A percentile compares a stretch with the other conserved stretches of the same genome.
These are phyloP conservation scores for Bretschneidera sinensis DNA, from an alignment of 345 rosid genomes.

Conservation along the genomic window DNA sequence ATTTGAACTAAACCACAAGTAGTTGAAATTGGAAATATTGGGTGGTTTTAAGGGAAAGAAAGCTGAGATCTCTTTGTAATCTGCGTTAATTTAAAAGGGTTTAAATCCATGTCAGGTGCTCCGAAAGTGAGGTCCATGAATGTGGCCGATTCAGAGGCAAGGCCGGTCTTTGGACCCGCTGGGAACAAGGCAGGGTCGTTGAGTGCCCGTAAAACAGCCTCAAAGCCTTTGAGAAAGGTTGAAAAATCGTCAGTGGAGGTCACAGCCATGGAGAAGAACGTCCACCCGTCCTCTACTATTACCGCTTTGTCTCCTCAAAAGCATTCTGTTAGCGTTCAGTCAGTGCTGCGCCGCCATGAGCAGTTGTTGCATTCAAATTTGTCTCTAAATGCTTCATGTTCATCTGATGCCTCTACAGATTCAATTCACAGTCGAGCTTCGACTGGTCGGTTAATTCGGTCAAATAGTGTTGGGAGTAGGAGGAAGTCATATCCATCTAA, in stretches of 20 bases:
- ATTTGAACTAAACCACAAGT: slow-evolving; percentile 18
- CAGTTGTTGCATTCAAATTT: slow-evolving; percentile 56
- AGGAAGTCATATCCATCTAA: slow-evolving; percentile 51
- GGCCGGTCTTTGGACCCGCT: slow-evolving; percentile 65
- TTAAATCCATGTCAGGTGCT: slow-evolving; percentile 54
- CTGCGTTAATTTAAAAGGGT: slow-evolving; percentile 9
- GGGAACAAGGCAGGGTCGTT: too few species aligned
- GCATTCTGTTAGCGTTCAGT: slow-evolving; percentile 42
- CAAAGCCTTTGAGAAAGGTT: slow-evolving; percentile 57
- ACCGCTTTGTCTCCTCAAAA: slow-evolving; percentile 44
- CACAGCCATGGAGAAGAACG: slow-evolving; percentile 33
- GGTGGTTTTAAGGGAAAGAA: slow-evolving; percentile 11
- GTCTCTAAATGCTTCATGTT: slow-evolving; percentile 79
- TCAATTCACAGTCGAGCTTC: slow-evolving; percentile 83
- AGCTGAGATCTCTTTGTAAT: slow-evolving; percentile 24
- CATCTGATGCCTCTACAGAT: slow-evolving; percentile 91
- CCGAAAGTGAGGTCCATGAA: slow-evolving; percentile 70
- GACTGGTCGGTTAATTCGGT: slow-evolving; percentile 60
- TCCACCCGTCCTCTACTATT: slow-evolving; percentile 26
- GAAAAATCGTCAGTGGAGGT: slow-evolving; percentile 34
- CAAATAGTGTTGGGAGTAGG: slow-evolving; percentile 49
- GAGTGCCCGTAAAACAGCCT: slow-evolving; percentile 46
- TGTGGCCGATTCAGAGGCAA: slow-evolving; percentile 69
- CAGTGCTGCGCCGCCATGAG: slow-evolving; percentile 68
- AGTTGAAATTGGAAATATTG: slow-evolving; percentile 1